Conservation (phyloP, 371 early-diverging fungal species). For the Rhizomucor miehei region DNA sequence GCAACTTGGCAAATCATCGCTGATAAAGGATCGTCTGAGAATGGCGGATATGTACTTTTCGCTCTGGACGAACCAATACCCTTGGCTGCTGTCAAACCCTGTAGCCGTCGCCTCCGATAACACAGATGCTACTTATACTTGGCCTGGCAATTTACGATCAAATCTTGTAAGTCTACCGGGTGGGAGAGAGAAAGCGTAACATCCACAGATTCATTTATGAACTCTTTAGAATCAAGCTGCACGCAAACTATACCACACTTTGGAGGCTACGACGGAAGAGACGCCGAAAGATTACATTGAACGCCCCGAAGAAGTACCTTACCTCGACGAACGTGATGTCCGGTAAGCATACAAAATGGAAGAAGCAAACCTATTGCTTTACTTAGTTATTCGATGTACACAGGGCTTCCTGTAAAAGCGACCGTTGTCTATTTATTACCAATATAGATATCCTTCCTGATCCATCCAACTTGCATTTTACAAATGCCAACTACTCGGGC, state of each 20-base stretch:
- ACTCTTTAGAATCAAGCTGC: conserved; percentile 61
- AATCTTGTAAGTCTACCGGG: conserved; percentile 9
- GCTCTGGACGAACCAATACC: conserved; percentile 67
- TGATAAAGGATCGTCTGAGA: conserved; percentile 48
- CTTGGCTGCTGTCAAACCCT: conserved; percentile 56
- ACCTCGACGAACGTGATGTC: conserved; percentile 42
- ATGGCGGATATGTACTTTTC: conserved; percentile 61
- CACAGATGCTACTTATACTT: background rate
- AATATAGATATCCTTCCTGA: conserved; percentile 49
- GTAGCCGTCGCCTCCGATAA: conserved; percentile 4
- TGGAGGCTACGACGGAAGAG: conserved; percentile 39
- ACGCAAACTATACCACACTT: conserved; percentile 42
- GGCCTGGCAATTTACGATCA: background rate
- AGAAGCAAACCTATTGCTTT: background rate
- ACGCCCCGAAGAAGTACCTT: conserved; percentile 45
- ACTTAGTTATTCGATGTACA: background rate
- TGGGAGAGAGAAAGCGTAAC: background rate
- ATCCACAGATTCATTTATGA: background rate
- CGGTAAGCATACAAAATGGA: conserved; percentile 19
- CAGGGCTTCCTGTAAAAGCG: conserved; percentile 56
- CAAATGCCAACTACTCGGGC: conserved; percentile 24
- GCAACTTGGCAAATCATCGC: conserved; percentile 51
- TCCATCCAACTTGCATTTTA: conserved; percentile 35
- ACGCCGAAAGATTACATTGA: conserved; percentile 53
- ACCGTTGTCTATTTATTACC: conserved; percentile 55